Evolutionary conservation across 176 grass and related monocot genomes (phyloP).

Genomic region (Hyparrhenia diplandra): DNA sequence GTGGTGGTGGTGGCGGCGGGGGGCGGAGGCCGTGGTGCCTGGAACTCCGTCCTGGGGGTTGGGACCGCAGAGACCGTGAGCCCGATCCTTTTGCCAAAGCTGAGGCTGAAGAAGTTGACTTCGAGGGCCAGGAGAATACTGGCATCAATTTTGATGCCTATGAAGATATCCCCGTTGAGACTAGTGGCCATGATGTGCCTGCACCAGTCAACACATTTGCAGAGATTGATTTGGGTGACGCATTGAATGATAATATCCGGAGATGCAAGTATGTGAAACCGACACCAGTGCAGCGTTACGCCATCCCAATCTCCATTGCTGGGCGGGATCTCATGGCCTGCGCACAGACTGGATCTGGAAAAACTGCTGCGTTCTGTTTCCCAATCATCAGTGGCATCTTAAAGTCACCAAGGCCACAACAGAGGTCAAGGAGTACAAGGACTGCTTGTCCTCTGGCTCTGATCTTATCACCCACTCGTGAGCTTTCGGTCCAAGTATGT

Average conservation of each 20-base stretch:
- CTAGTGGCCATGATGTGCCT: constrained; percentile 80
- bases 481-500: constrained; percentile 80
- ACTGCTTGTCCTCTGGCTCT: constrained; percentile 65
- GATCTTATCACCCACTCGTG: constrained; percentile 79
- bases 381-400: constrained; percentile 84
- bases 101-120: constrained; percentile 23
- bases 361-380: constrained; percentile 85
- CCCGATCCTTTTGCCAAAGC: constrained; percentile 56
- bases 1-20: constrained; percentile 21
- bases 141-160: constrained; percentile 97
- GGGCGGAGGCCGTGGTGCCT: constrained; percentile 29
- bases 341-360: constrained; percentile 86
- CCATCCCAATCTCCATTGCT: constrained; percentile 63
- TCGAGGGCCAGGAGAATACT: constrained; percentile 43
- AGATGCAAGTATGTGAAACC: constrained; percentile 91
- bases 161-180: constrained; percentile 86
- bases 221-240: constrained; percentile 84
- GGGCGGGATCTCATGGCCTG: constrained; percentile 94
- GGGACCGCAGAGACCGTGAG: constrained; percentile 67
- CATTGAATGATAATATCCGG: constrained; percentile 77
- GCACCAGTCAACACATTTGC: constrained; percentile 68
- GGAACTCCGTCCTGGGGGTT: constrained; percentile 52
- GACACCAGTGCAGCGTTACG: constrained; percentile 85
- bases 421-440: constrained; percentile 51
- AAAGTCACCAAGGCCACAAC: constrained; percentile 34